Conservation (phyloP, 345 rosid genomes). For the Murraya koenigii region DNA sequence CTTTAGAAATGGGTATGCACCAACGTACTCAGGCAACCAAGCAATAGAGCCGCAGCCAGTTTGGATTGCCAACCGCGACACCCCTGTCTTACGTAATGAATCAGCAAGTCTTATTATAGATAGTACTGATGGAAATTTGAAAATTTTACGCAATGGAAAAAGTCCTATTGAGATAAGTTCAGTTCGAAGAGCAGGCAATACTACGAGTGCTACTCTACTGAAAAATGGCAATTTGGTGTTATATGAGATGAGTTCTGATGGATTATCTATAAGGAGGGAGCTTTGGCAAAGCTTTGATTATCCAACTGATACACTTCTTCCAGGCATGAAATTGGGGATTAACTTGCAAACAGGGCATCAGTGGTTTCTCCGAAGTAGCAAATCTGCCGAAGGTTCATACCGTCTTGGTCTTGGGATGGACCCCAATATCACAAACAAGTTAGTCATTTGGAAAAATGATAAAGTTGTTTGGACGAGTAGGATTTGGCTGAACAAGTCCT, state of each 20-base stretch:
- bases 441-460: conserved; percentile 23
- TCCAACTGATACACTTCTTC: conserved; percentile 13
- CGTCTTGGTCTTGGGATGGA: conserved; percentile 7
- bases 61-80: conserved; percentile 19
- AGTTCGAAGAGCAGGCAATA: conserved; percentile 12
- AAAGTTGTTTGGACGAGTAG: conserved; percentile 27
- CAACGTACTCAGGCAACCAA: rapidly evolving
- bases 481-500: conserved; percentile 7
- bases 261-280: conserved; percentile 9
- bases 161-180: not conserved
- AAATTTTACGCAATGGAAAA: not conserved
- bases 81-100: not conserved
- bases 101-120: conserved; percentile 4
- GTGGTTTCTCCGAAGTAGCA: conserved; percentile 22
- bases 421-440: conserved; percentile 14
- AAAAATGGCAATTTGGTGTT: conserved; percentile 42
- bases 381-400: conserved; percentile 19
- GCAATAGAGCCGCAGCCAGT: not conserved
- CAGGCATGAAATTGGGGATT: conserved; percentile 51
- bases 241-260: not conserved
- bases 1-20: not conserved
- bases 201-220: conserved; percentile 30
- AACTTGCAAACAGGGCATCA: conserved; percentile 25
- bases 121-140: conserved; percentile 5
- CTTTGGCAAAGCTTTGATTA: conserved; percentile 19